A percentile compares a stretch with the other conserved stretches of the same genome.
Conservation (phyloP, 2,329 filamentous ascomycete genomes). For the Nigrospora sphaerica region DNA sequence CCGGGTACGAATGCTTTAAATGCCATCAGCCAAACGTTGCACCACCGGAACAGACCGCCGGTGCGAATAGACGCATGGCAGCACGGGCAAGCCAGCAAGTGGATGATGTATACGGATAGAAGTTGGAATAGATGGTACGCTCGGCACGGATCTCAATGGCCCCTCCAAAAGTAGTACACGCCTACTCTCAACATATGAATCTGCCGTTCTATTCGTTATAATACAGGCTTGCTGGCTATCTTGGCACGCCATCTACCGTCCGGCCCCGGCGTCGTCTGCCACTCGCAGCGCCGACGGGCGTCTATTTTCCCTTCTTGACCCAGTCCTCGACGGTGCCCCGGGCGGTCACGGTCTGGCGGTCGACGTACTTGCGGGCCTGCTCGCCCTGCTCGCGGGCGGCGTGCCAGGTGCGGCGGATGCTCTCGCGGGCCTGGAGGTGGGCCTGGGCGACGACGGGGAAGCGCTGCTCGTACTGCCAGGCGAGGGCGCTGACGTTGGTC, state of each 20-base stretch:
- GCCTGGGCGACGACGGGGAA: slow-evolving; percentile 77
- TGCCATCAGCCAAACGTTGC: too few species aligned
- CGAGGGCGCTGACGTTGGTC: slow-evolving; percentile 75
- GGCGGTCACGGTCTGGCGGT: slow-evolving; percentile 71
- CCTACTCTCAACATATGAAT: not conserved
- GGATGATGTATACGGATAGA: too few species aligned
- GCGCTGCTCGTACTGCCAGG: slow-evolving; percentile 89
- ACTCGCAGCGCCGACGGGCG: not conserved
- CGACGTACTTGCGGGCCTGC: slow-evolving; percentile 64
- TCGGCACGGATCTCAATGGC: too few species aligned
- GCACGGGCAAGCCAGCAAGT: too few species aligned
- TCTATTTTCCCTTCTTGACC: slow-evolving; percentile 83
- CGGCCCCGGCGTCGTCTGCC: not conserved
- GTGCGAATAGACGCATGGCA: too few species aligned
- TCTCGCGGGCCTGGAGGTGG: slow-evolving; percentile 65
- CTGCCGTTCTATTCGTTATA: slow-evolving; percentile 5
- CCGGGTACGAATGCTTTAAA: too few species aligned
- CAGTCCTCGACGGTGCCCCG: slow-evolving; percentile 77
- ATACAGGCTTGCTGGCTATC: slow-evolving; percentile 1
- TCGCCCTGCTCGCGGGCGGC: slow-evolving; percentile 70
- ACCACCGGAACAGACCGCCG: too few species aligned
- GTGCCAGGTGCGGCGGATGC: slow-evolving; percentile 61
- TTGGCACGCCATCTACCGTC: not conserved
- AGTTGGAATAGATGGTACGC: too few species aligned
- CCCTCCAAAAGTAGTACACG: too few species aligned